Percentiles rank a stretch among this genome's conserved stretches.
Evolutionary conservation across 1,284 basidiomycete genomes (phyloP).

Genomic region (Sanguinoderma infundibulare): DNA sequence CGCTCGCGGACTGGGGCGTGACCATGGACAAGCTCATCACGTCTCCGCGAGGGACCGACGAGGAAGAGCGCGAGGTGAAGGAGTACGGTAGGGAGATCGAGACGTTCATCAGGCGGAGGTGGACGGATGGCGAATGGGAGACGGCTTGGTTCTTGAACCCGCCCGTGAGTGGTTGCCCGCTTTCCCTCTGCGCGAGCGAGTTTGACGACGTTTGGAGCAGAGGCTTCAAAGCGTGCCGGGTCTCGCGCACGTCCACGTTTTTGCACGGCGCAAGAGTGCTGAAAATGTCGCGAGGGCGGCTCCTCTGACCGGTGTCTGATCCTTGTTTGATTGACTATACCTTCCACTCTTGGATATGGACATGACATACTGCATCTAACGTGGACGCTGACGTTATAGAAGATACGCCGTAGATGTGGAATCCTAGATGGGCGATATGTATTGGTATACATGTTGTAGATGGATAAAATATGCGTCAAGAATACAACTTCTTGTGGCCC

Average conservation of each 20-base stretch:
- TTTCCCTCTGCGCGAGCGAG: neutral
- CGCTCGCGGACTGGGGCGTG: slow-evolving; percentile 70
- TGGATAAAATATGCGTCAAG: slow-evolving; percentile 8
- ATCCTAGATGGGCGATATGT: slow-evolving; percentile 6
- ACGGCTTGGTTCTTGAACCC: slow-evolving; percentile 89
- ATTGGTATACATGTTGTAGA: slow-evolving; percentile 27
- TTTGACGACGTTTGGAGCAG: slow-evolving; percentile 38
- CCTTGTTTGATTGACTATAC: neutral
- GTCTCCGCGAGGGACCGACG: slow-evolving; percentile 49
- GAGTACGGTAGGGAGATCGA: slow-evolving; percentile 61
- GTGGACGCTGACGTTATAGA: slow-evolving; percentile 3
- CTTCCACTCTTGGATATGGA: neutral
- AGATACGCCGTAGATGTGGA: neutral
- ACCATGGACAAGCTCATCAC: slow-evolving; percentile 62
- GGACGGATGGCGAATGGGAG: slow-evolving; percentile 75
- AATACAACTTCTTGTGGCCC: slow-evolving; percentile 11
- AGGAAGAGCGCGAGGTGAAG: slow-evolving; percentile 56
- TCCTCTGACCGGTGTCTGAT: neutral
- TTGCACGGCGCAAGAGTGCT: slow-evolving; percentile 58
- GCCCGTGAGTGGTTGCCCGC: slow-evolving; percentile 52
- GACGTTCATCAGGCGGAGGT: slow-evolving; percentile 63
- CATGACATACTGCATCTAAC: neutral
- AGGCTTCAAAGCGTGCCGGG: slow-evolving; percentile 79
- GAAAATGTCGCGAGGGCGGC: slow-evolving; percentile 30
- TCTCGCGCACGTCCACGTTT: slow-evolving; percentile 81